Evolutionary conservation across 192 early-diverging fungal species (phyloP), one percentile per base, ranked within the genome.

Genomic region (Gonapodya sp.): DNA sequence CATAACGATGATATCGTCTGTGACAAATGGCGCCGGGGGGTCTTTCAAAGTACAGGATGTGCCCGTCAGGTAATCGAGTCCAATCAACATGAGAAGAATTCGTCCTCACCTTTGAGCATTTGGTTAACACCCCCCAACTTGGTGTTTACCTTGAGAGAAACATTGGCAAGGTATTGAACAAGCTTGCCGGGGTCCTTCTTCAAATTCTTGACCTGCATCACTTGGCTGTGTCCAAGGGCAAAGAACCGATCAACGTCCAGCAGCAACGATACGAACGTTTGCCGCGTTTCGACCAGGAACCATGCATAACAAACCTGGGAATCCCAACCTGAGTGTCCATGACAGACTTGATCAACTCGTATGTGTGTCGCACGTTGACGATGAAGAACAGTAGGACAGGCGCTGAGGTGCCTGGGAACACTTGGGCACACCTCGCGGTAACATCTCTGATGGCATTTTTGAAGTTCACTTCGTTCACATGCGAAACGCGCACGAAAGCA

Each of bases 91-190:
- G n/a, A n/a, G n/a, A n/a, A n/a, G n/a, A n/a, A n/a, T n/a, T n/a
- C n/a, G 30, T 14, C 8, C 18, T 33, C 2, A 77, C 75, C 75
- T 18, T 77, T 34, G 75, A 77, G 18, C 75, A 34, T 34, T 14
- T 18, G 18, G 86, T 96, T 97, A 87, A 92, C 92, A 72, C 95
- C 96, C 77, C 96, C 95, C 1, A 98, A 89, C 87, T 98, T 97
- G 35, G 93, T 89, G 85, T 98, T 98, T 79, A 97, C 90, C 88
- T 98, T 98, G 33, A 98, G 86, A 80, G 92, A 95, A 18, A 98
- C 92, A 80, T 98, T 98, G 18, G 96, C 96, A 81, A 94, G 96
- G 88, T 98, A 98, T 86, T 97, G 96, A 8, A 24, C 24, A 64
- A 64, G 46, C 46, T 8, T 16, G 46, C 24, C 24, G 8, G 8